Evolutionary conservation across 1,284 basidiomycete species (phyloP).

Genomic region (Athelia sp.): DNA sequence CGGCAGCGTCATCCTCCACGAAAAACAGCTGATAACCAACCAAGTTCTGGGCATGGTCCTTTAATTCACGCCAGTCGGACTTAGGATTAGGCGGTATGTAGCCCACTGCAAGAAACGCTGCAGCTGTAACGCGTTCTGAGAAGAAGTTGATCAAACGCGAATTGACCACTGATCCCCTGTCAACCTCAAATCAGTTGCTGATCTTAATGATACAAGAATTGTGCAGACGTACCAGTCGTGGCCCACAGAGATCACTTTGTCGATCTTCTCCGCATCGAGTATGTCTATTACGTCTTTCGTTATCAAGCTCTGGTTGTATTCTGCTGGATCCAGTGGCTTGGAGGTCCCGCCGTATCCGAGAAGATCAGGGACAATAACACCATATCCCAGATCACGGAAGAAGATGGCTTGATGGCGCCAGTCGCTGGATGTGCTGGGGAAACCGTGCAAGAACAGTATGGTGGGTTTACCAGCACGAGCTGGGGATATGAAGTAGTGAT

Average conservation of each 20-base stretch:
- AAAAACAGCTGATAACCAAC: constrained; percentile 39
- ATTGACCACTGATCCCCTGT: constrained; percentile 33
- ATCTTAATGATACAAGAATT: background rate
- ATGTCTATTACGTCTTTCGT: constrained; percentile 43
- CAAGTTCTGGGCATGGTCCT: constrained; percentile 22
- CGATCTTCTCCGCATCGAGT: constrained; percentile 34
- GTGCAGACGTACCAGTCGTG: constrained; percentile 44
- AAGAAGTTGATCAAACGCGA: constrained; percentile 32
- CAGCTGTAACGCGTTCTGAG: constrained; percentile 34
- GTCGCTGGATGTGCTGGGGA: constrained; percentile 25
- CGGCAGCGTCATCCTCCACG: constrained; percentile 18
- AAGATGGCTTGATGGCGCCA: constrained; percentile 31
- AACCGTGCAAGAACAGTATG: constrained; percentile 27
- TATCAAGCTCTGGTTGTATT: constrained; percentile 35
- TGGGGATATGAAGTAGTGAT: constrained; percentile 4
- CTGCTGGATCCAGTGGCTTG: constrained; percentile 37
- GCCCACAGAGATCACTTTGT: constrained; percentile 34
- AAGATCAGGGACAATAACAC: constrained; percentile 49
- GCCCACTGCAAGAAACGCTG: constrained; percentile 35
- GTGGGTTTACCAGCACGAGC: constrained; percentile 14
- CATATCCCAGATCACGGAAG: constrained; percentile 39
- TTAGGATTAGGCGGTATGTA: constrained; percentile 27
- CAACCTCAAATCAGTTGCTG: constrained; percentile 1
- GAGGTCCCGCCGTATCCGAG: constrained; percentile 50
- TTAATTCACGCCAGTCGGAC: background rate